A percentile compares a stretch with the other conserved stretches of the same genome.
Evolutionary conservation across 768 basidiomycete genomes (phyloP).

Genomic region (Sarcomyxa edulis): DNA sequence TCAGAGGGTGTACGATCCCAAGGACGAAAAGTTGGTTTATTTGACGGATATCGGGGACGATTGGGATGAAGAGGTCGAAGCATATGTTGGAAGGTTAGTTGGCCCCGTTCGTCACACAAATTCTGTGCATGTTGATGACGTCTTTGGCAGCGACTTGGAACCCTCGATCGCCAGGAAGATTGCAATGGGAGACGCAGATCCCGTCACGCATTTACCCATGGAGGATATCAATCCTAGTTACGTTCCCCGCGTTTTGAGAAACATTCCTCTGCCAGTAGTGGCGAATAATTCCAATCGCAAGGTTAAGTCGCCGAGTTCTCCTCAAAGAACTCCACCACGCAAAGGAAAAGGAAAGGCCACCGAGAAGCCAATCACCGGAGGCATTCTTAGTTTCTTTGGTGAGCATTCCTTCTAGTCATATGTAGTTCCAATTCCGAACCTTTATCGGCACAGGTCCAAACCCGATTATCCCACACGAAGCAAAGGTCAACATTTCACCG

Average conservation of each 20-base stretch:
- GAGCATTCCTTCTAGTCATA: too few species aligned
- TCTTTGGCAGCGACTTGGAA: constrained; percentile 52
- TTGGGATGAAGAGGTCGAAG: constrained; percentile 59
- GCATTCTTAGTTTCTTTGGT: constrained; percentile 66
- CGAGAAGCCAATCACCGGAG: constrained; percentile 29
- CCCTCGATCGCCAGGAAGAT: constrained; percentile 57
- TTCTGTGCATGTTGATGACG: constrained; percentile 5
- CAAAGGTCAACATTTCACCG: constrained; percentile 10
- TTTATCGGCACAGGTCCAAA: constrained; percentile 41
- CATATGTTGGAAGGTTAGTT: constrained; percentile 67
- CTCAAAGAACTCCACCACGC: too few species aligned
- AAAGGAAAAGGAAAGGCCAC: constrained; percentile 47
- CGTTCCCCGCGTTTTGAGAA: constrained; percentile 46
- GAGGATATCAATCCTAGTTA: constrained; percentile 72
- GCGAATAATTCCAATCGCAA: constrained; percentile 12
- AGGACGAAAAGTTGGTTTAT: constrained; percentile 57
- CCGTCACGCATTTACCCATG: constrained; percentile 64
- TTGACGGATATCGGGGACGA: constrained; percentile 54
- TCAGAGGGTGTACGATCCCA: constrained; percentile 88
- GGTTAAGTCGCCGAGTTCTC: neutral
- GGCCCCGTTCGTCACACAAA: neutral
- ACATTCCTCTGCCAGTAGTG: constrained; percentile 20
- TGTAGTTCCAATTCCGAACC: too few species aligned
- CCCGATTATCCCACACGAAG: constrained; percentile 29
- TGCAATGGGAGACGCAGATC: constrained; percentile 67